Evolutionary conservation across 179 eudicot genomes (phyloP), one percentile per base, ranked within the genome.

Genomic region (Silene coronaria): DNA sequence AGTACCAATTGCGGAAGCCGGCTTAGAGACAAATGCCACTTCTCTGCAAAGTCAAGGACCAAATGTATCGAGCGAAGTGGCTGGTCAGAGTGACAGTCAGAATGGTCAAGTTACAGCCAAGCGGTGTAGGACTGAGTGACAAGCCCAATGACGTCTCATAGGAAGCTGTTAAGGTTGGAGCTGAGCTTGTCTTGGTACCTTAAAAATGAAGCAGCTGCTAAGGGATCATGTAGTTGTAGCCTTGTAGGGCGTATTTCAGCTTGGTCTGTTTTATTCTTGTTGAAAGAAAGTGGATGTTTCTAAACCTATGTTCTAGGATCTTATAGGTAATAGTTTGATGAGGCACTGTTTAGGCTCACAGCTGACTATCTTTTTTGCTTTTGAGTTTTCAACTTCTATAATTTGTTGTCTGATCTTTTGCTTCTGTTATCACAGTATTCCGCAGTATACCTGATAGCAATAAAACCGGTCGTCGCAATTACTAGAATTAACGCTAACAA

Each of bases 1-100:
- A 3, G 67, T 62, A 46, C 75, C 84, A 27, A 21, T 62, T 13
- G 70, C 76, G 55, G 59, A 57, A 34, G 76, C 77, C 67, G 82
- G 74, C 2, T 59, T 21, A 16, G 81, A 64, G 13, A 9, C 34
- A 55, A 24, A 55, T 16, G 23, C 53, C 34, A 68, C 51, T 23
- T 46, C 45, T 66, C 60, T 57, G 17, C 61, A 58, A 73, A 60
- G 65, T 58, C 73, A 74, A 75, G 82, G 55, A 27, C 45, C 77
- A 5, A 51, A 24, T 7, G 16, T 67, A 27, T 45, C 73, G 38
- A 27, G 30, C 19, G 85, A 79, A 62, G 72, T 19, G 7, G 59
- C 32, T 9, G 59, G 34, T 42, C 72, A 28, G 69, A 65, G 14
- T 38, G 67, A n/a, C 38, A 23, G 76, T 62, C 72, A 69, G 63